Conservation (phyloP, 306 rosid genomes). For the Malus sieversii region DNA sequence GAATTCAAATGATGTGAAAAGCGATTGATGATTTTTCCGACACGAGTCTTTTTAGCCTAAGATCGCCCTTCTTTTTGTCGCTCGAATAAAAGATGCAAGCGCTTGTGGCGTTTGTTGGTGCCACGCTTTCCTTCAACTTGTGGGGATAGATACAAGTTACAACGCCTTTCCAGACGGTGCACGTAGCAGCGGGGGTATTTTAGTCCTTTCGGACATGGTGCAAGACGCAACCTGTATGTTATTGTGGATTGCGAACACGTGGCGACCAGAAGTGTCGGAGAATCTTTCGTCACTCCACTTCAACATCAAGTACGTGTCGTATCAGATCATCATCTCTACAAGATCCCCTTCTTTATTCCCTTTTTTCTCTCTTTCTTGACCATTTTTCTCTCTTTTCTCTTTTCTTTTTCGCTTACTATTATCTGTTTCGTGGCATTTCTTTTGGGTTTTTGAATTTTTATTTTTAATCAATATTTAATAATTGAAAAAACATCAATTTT, state of each 20-base stretch:
- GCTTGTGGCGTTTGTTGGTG: no score
- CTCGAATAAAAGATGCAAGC: no score
- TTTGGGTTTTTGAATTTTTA: no score
- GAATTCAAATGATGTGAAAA: no score
- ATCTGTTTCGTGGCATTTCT: no score
- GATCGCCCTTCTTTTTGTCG: no score
- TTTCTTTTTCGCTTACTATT: not conserved
- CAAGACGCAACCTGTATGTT: not conserved
- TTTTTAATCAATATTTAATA: no score
- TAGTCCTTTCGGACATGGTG: not conserved
- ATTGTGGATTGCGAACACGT: not conserved
- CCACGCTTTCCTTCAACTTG: no score
- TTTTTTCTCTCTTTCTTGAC: not conserved
- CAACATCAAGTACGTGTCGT: constrained; percentile 16
- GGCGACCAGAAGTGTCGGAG: not conserved
- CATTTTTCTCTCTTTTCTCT: not conserved
- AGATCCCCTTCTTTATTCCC: not conserved
- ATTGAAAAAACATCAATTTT: no score
- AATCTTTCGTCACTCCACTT: not conserved
- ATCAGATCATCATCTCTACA: not conserved
- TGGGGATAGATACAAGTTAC: not conserved
- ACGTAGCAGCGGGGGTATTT: not conserved
- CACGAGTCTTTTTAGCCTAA: no score
- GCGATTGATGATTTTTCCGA: no score
- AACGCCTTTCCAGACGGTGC: not conserved